Conservation (phyloP, 2,329 filamentous ascomycete genomes). For the Hymenoscyphus salicellus region DNA sequence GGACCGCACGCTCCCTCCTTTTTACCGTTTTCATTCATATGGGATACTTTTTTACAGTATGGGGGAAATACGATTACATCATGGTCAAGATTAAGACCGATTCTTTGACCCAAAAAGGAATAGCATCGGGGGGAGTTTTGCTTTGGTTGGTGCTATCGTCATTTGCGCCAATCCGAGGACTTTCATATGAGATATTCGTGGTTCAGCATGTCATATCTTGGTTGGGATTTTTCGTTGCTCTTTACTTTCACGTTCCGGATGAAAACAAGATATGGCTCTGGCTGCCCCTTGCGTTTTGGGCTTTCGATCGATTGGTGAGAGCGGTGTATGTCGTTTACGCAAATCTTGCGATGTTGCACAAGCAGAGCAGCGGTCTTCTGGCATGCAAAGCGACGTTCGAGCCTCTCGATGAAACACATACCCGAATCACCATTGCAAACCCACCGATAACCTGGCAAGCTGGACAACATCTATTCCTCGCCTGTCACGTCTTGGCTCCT, state of each 20-base stretch:
- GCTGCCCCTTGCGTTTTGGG: conserved; percentile 46
- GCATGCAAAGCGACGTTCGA: conserved; percentile 45
- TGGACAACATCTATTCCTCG: conserved; percentile 62
- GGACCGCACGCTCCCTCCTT: conserved; percentile 50
- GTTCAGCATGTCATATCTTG: conserved; percentile 52
- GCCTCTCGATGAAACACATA: conserved; percentile 52
- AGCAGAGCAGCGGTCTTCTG: conserved; percentile 34
- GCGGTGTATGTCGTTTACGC: conserved; percentile 38
- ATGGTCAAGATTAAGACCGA: conserved; percentile 46
- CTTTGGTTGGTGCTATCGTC: conserved; percentile 52
- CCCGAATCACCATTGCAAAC: conserved; percentile 53
- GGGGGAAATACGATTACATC: conserved; percentile 51
- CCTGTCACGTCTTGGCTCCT: conserved; percentile 53
- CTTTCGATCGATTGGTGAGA: conserved; percentile 44
- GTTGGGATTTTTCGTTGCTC: conserved; percentile 45
- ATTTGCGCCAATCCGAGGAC: conserved; percentile 46
- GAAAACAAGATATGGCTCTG: conserved; percentile 46
- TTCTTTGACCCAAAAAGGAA: conserved; percentile 47
- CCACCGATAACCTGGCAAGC: conserved; percentile 57
- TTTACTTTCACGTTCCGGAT: conserved; percentile 47
- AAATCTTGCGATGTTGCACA: conserved; percentile 44
- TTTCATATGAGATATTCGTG: conserved; percentile 54
- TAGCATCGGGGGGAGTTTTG: conserved; percentile 51
- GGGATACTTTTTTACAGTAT: conserved; percentile 52
- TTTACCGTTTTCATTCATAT: conserved; percentile 53